Evolutionary conservation across 2,329 filamentous ascomycete species (phyloP).

Genomic region (Chaetomiaceae sp.): DNA sequence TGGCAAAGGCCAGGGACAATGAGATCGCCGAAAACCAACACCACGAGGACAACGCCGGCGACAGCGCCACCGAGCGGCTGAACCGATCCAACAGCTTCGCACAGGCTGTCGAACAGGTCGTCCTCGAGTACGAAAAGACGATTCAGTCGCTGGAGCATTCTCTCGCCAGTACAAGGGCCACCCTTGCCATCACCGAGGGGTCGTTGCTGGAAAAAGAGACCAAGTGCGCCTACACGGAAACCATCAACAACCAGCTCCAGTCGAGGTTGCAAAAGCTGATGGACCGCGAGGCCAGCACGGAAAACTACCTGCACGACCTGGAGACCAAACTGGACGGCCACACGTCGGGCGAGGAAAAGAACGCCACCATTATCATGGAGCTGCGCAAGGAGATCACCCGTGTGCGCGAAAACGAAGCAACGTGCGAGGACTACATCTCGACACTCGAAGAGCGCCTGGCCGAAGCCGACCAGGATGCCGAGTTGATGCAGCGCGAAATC

Average conservation of each 20-base stretch:
- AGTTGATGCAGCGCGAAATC: constrained; percentile 95
- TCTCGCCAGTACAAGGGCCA: constrained; percentile 79
- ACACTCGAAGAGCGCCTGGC: constrained; percentile 92
- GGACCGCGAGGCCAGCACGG: constrained; percentile 86
- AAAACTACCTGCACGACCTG: constrained; percentile 87
- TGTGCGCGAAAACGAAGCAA: constrained; percentile 82
- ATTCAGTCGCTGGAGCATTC: constrained; percentile 92
- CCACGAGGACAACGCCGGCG: constrained; percentile 61
- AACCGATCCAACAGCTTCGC: constrained; percentile 96
- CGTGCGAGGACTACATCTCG: constrained; percentile 94
- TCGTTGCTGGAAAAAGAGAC: constrained; percentile 87
- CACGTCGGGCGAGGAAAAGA: constrained; percentile 88
- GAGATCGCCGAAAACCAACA: constrained; percentile 56
- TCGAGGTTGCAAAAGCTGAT: constrained; percentile 85
- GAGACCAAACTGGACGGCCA: constrained; percentile 88
- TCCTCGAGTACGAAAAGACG: constrained; percentile 97
- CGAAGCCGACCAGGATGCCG: constrained; percentile 91
- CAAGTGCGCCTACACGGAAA: constrained; percentile 88
- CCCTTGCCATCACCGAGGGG: constrained; percentile 80
- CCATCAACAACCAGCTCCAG: constrained; percentile 85
- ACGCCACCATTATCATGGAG: constrained; percentile 76
- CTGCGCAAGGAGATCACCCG: constrained; percentile 87
- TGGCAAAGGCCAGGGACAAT: constrained; percentile 77
- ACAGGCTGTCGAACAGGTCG: constrained; percentile 90
- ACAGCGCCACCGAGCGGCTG: constrained; percentile 78